Evolutionary conservation across 2,329 filamentous ascomycete species (phyloP), one percentile per base, ranked within the genome.

Genomic region (Phialophora tarda): DNA sequence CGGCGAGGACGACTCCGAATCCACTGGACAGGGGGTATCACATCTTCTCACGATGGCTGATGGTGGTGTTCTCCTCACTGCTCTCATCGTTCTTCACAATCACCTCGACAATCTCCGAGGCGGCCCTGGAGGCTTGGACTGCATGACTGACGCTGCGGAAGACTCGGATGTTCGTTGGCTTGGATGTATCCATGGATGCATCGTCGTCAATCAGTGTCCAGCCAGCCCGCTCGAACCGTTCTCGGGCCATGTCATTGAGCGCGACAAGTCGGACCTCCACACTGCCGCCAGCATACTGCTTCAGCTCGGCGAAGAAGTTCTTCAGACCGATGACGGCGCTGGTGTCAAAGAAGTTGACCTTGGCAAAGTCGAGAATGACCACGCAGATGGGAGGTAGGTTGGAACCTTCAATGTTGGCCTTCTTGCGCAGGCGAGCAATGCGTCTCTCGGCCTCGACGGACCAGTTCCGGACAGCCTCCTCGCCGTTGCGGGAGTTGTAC

Each of bases 261-360:
- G 81, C 81, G 1, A 82, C 80, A 51, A 87, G 83, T 0, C 84
- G 74, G 2, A 86, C 71, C 60, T 83, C 79, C 0, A 83, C 76
- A 0, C 75, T 73, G 2, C 78, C 74, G 0, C 85, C 84, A 0
- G 80, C 82, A 62, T 84, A 87, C 26, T 80, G 80, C 21, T 79
- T 77, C 3, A 86, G 69, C 69, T 85, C 83, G 14, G 76, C 76
- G 21, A 82, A 77, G 23, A 87, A 74, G 41, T 83, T 83, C 47
- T 78, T 78, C 6, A 87, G 73, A 8, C 84, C 81, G 0, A 79
- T 77, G 3, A 85, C 77, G 0, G 82, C 85, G 0, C 85, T 87
- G 0, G 81, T 80, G 64, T 87, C 85, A 8, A 85, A 78, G 66
- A 85, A 83, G 17, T 82, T 82, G 21, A 85, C 82, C 62, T 81